phyloP scores from a whole-genome alignment of 139 green algal genomes.

The Trebouxia sp. region DNA sequence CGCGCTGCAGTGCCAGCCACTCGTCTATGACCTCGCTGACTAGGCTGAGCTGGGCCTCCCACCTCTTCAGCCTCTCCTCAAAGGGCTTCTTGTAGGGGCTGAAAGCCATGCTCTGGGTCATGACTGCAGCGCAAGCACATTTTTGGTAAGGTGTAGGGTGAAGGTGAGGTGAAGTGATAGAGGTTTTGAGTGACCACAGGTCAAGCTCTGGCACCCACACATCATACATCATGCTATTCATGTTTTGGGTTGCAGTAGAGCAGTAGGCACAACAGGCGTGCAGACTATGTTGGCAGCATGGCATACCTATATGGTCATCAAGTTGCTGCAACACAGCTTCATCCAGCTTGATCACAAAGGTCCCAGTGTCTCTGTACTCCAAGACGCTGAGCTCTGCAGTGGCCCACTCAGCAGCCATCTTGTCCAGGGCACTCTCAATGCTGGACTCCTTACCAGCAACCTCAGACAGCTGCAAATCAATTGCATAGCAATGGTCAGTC shows the following conservation, averaged over 20 bases:
- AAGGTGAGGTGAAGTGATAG: too few relatives aligned
- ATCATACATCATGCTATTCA: too few relatives aligned
- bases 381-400: constrained; percentile 65
- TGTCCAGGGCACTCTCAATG: constrained; percentile 72
- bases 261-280: too few relatives aligned
- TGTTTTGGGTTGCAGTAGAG: too few relatives aligned
- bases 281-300: too few relatives aligned
- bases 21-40: constrained; percentile 43
- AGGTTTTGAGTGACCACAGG: too few relatives aligned
- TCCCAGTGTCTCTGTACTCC: constrained; percentile 77
- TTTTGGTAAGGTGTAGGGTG: constrained; percentile 56
- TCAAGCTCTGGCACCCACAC: too few relatives aligned
- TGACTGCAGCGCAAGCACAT: constrained; percentile 10
- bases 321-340: constrained; percentile 77
- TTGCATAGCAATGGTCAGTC: too few relatives aligned
- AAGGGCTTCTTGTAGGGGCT: constrained; percentile 80
- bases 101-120: constrained; percentile 65
- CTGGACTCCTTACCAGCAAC: constrained; percentile 66
- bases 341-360: constrained; percentile 84
- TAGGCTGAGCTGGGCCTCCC: constrained; percentile 51
- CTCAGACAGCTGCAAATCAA: constrained; percentile 61
- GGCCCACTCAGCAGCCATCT: constrained; percentile 84
- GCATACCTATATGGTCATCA: constrained; percentile 86
- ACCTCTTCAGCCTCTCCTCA: constrained; percentile 53
- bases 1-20: constrained; percentile 12